Percentiles rank a stretch among this genome's conserved stretches.
phyloP scores from a whole-genome alignment of 2,329 filamentous ascomycete species.

The Colletotrichum horii region DNA sequence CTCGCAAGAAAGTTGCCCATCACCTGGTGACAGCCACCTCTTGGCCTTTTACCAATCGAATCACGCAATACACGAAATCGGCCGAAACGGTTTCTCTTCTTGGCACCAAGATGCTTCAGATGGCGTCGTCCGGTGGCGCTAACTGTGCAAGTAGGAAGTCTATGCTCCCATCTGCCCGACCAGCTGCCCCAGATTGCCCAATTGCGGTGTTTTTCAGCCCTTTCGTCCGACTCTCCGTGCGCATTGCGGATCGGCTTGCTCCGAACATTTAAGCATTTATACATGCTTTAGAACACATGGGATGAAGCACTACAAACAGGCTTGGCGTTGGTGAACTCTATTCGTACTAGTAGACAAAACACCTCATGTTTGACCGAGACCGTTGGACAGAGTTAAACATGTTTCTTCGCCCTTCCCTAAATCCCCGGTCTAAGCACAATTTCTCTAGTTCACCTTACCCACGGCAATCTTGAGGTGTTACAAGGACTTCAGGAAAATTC shows the following conservation, averaged over 20 bases:
- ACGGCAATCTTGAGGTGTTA: rapidly evolving
- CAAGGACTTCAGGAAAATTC: not conserved
- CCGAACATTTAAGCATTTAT: not conserved
- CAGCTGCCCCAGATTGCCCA: not conserved
- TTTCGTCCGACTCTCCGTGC: not conserved
- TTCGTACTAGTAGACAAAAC: not conserved
- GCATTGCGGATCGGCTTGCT: not conserved
- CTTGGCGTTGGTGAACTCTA: not conserved
- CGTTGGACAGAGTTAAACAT: not conserved
- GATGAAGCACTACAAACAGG: not conserved
- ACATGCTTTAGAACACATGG: not conserved
- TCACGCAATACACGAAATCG: not conserved
- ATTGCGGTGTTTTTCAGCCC: not conserved
- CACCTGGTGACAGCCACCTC: not conserved
- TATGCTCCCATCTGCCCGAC: not conserved
- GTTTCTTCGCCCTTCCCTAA: not conserved
- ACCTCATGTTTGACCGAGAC: not conserved
- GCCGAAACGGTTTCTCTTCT: not conserved
- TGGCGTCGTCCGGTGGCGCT: not conserved
- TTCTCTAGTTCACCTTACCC: not conserved
- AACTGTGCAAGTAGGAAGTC: not conserved
- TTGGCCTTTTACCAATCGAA: not conserved
- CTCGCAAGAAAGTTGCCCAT: not conserved
- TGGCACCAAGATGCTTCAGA: not conserved
- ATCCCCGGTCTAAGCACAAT: not conserved